Conservation (phyloP, 176 grass and related monocot genomes). For the Canna indica region DNA sequence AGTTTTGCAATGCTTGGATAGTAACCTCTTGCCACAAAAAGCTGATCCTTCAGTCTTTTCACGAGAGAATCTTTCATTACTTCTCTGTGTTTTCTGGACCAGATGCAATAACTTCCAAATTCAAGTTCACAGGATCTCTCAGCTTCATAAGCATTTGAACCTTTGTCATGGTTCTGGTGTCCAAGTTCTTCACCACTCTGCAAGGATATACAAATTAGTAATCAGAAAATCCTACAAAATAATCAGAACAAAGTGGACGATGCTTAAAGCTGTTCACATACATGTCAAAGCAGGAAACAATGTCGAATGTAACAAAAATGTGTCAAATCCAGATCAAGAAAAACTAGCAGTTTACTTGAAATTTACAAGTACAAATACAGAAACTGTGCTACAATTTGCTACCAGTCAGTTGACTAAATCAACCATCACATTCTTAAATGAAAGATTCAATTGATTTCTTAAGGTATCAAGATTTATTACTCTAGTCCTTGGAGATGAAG, state of each 20-base stretch:
- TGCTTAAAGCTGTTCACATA: background rate
- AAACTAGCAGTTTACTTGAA: background rate
- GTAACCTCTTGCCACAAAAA: constrained; percentile 73
- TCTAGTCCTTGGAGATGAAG: constrained; percentile 22
- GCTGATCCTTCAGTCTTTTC: constrained; percentile 71
- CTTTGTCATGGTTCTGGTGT: constrained; percentile 24
- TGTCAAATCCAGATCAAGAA: background rate
- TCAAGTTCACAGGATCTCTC: constrained; percentile 41
- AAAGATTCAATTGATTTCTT: constrained; percentile 3
- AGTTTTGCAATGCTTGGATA: constrained; percentile 67
- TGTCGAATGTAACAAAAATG: background rate
- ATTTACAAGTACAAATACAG: no score
- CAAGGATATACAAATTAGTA: constrained; percentile 8
- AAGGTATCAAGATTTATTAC: constrained; percentile 2
- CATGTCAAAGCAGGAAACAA: background rate
- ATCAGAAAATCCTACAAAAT: background rate
- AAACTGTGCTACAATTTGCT: background rate
- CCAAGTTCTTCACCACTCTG: constrained; percentile 28
- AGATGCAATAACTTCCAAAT: constrained; percentile 75
- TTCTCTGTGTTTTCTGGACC: constrained; percentile 52
- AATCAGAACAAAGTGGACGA: background rate
- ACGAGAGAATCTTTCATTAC: constrained; percentile 54
- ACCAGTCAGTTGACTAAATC: background rate
- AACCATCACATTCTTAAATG: background rate
- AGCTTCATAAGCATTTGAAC: constrained; percentile 36